Evolutionary conservation across 495 filamentous ascomycete species (phyloP), one percentile per base, ranked within the genome.

Genomic region (Gamarada debralockiae): DNA sequence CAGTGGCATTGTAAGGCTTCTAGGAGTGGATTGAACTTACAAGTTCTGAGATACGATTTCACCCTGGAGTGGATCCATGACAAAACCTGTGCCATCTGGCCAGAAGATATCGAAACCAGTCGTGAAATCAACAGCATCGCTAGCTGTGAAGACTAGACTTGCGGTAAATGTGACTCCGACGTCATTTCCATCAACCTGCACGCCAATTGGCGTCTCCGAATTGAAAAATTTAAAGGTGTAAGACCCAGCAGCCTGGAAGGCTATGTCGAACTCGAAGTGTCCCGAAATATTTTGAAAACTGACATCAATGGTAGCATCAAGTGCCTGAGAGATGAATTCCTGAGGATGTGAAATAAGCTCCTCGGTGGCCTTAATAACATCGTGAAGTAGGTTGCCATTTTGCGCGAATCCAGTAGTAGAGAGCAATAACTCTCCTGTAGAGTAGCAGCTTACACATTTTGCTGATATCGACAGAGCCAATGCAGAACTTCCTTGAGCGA

Each of bases 381-480:
- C 17, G 2, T 23, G 15, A n/a, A 51, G 34, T 24, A 51, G 6
- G 3, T 17, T 24, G 9, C 41, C 34, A 20, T 51, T 23, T 21
- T 10, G 23, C 14, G 23, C 15, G 4, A 51, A 3, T 20, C 48
- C 48, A 6, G 22, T 18, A 4, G 48, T 51, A 6, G 48, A 41
- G 4, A 38, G 34, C 10, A 51, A 34, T 5, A 20, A 34, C 8
- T 3, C 27, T 12, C 48, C 48, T 8, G 48, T 51, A 14, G 48
- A 41, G 20, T 7, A 51, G 24, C 48, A 51, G 15, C 34, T 41
- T 2, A 27, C 24, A 51, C 48, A 51, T 8, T 17, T 40, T 2
- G 37, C 48, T 40, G 37, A 40, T 40, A 40, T 40, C 37, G n/a
- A 34, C n/a, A n/a, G n/a, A n/a, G n/a, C n/a, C n/a, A n/a, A n/a